These are phyloP conservation scores for Discostella stelligera DNA, from an alignment of 352 stramenopile species.

Conservation along the genomic window DNA sequence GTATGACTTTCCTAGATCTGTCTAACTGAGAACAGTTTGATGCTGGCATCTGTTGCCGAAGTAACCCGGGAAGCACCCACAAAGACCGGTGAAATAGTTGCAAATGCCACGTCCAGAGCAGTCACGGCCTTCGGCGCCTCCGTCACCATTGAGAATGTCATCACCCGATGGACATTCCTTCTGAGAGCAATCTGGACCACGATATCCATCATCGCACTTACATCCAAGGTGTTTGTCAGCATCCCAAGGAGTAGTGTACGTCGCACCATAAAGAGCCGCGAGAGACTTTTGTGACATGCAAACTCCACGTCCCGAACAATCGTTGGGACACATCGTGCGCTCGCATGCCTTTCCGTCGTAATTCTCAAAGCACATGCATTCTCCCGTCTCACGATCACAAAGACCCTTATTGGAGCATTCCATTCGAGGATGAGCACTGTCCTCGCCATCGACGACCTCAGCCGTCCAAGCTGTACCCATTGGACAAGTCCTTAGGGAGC, in stretches of 20 bases:
- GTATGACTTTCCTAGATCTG: too few relatives aligned
- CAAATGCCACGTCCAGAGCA: constrained; percentile 80
- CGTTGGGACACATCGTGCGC: constrained; percentile 92
- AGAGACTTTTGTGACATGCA: constrained; percentile 90
- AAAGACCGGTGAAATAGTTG: constrained; percentile 85
- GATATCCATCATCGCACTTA: constrained; percentile 91
- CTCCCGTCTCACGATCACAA: constrained; percentile 88
- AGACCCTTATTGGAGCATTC: constrained; percentile 93
- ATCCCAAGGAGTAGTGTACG: constrained; percentile 86
- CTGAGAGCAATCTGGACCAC: constrained; percentile 91
- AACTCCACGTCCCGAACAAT: constrained; percentile 90
- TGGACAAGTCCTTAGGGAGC: constrained; percentile 77
- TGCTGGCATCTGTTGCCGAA: constrained; percentile 90
- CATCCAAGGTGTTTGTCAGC: constrained; percentile 91
- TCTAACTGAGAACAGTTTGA: constrained; percentile 76
- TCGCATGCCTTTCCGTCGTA: constrained; percentile 87
- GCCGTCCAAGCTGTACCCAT: constrained; percentile 69
- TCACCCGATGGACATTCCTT: constrained; percentile 91
- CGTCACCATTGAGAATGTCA: constrained; percentile 89
- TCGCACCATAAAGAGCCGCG: constrained; percentile 60
- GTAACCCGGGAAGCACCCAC: constrained; percentile 94
- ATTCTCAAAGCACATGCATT: constrained; percentile 74
- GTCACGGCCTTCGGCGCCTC: constrained; percentile 80
- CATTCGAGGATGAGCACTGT: constrained; percentile 82
- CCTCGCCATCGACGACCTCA: constrained; percentile 67